phyloP scores from a whole-genome alignment of 2,329 filamentous ascomycete genomes.

The Ciborinia camelliae region DNA sequence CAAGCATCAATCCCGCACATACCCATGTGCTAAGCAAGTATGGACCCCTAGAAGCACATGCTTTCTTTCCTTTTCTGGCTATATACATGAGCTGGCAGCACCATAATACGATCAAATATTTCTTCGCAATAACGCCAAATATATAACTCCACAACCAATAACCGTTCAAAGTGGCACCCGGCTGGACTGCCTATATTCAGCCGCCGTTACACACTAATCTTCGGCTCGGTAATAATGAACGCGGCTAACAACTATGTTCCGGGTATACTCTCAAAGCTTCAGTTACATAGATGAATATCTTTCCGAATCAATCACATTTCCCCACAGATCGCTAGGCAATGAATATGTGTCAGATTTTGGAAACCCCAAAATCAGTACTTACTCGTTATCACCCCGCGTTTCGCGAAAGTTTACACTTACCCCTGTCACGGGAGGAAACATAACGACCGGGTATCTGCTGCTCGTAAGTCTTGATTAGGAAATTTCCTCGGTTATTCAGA shows the following conservation, averaged over 20 bases:
- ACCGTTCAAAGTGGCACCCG: background rate
- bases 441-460: constrained; percentile 7
- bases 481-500: background rate
- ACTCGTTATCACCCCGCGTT: constrained; percentile 13
- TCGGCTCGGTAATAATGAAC: background rate
- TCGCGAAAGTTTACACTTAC: background rate
- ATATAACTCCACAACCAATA: background rate
- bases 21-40: background rate
- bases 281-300: background rate
- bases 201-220: constrained; percentile 5
- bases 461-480: constrained; percentile 16
- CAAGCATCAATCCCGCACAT: background rate
- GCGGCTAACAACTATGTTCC: constrained; percentile 13
- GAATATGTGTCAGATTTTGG: background rate
- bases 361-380: background rate
- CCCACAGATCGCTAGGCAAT: background rate
- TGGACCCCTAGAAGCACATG: background rate
- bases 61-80: background rate
- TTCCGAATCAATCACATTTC: background rate
- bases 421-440: constrained; percentile 9
- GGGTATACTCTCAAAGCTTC: background rate
- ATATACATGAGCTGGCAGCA: background rate
- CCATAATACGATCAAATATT: background rate
- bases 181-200: constrained; percentile 3
- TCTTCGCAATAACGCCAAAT: background rate